Conservation (phyloP, 2,329 filamentous ascomycete species). For the Diaporthe sp. region DNA sequence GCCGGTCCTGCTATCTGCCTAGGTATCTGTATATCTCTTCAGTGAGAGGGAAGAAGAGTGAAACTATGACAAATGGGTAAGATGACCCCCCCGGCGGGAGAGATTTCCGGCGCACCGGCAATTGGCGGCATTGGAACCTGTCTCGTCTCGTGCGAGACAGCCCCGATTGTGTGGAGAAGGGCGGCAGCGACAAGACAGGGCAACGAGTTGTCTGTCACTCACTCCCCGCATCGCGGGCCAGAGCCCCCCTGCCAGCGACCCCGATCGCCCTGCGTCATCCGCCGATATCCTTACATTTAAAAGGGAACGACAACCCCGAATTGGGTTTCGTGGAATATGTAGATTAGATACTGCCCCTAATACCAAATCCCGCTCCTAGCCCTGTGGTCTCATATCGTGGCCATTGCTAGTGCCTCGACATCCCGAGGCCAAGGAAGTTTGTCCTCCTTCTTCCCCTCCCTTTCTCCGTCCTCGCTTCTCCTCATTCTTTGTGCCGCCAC, state of each 20-base stretch:
- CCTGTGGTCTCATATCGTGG: background rate
- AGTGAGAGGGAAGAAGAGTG: background rate
- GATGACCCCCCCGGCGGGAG: background rate
- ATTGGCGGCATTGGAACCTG: constrained; percentile 32
- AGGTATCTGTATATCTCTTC: background rate
- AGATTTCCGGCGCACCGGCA: constrained; percentile 19
- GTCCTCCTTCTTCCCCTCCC: background rate
- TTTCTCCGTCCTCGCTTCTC: constrained; percentile 27
- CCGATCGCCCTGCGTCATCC: constrained; percentile 18
- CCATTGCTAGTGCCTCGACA: constrained; percentile 1
- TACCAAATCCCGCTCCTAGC: background rate
- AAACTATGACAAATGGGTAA: constrained; percentile 29
- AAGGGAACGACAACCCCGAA: background rate
- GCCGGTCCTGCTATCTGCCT: constrained; percentile 23
- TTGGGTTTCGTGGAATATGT: background rate
- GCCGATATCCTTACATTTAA: constrained; percentile 4
- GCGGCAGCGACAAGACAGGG: background rate
- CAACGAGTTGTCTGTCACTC: background rate
- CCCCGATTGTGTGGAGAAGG: constrained; percentile 3
- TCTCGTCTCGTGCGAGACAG: background rate
- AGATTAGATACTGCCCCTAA: background rate
- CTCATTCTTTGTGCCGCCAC: constrained; percentile 36
- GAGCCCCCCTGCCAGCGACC: background rate
- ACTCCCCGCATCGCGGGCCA: constrained; percentile 17
- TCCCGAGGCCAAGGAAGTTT: background rate